phyloP scores from a whole-genome alignment of 1,284 basidiomycete genomes.

The Omphalotus olearius region DNA sequence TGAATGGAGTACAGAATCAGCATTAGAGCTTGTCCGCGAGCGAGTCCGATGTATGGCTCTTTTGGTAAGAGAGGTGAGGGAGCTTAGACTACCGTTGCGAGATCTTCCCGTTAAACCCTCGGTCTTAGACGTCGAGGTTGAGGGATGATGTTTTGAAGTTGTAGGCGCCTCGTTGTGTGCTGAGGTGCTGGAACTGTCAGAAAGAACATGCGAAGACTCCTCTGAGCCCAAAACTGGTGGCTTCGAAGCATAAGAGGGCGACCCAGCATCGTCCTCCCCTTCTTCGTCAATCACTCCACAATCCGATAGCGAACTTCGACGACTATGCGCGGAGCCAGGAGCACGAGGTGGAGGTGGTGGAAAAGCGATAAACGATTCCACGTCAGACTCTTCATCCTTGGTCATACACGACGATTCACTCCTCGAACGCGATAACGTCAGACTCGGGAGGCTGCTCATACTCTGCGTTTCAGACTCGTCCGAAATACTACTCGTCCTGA shows the following conservation, averaged over 20 bases:
- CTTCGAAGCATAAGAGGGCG: too few species aligned
- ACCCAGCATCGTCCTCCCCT: neutral
- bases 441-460: neutral
- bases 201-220: too few species aligned
- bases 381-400: neutral
- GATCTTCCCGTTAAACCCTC: neutral
- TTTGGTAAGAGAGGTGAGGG: neutral
- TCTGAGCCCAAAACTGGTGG: too few species aligned
- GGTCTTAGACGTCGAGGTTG: neutral
- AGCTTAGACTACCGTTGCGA: neutral
- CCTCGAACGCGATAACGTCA: neutral
- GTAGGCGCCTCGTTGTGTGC: neutral
- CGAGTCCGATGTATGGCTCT: neutral
- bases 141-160: neutral
- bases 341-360: slow-evolving; percentile 1
- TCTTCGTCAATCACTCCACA: slow-evolving; percentile 7
- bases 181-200: too few species aligned
- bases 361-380: neutral
- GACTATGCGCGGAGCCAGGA: neutral
- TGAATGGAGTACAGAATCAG: neutral
- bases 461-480: neutral
- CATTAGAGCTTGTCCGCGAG: neutral
- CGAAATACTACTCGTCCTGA: neutral
- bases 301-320: slow-evolving; percentile 3
- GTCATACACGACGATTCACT: neutral